These are phyloP conservation scores for Populus alba DNA, from an alignment of 345 rosid genomes.

Conservation along the genomic window DNA sequence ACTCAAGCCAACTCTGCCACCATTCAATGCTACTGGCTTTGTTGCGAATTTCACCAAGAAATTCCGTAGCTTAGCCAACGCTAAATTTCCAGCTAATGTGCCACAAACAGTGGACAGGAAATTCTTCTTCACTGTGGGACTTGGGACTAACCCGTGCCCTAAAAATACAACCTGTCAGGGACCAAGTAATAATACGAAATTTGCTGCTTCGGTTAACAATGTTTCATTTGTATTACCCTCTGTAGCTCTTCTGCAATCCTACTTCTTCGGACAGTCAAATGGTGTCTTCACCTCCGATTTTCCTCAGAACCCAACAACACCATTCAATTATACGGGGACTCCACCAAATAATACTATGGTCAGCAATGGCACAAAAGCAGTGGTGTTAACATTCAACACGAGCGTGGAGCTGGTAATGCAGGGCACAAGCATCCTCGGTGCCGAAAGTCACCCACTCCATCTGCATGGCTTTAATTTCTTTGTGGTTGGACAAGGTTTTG, in stretches of 20 bases:
- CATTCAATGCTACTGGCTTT: slow-evolving; percentile 16
- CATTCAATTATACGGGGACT: slow-evolving; percentile 23
- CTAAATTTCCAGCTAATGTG: slow-evolving; percentile 24
- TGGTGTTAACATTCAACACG: slow-evolving; percentile 21
- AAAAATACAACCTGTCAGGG: slow-evolving; percentile 30
- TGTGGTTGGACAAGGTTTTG: slow-evolving; percentile 29
- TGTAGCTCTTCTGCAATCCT: slow-evolving; percentile 21
- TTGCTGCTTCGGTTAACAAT: slow-evolving; percentile 26
- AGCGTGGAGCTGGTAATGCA: slow-evolving; percentile 29
- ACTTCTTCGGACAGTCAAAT: slow-evolving; percentile 19
- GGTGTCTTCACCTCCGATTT: slow-evolving; percentile 24
- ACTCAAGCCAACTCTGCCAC: slow-evolving; percentile 18
- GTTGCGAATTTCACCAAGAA: slow-evolving; percentile 20
- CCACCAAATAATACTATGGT: slow-evolving; percentile 27
- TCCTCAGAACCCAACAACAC: slow-evolving; percentile 22
- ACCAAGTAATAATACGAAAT: slow-evolving; percentile 24
- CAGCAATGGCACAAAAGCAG: slow-evolving; percentile 10
- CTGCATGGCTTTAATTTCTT: slow-evolving; percentile 28
- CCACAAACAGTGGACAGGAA: slow-evolving; percentile 22
- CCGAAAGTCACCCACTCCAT: slow-evolving; percentile 29
- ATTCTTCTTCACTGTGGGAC: slow-evolving; percentile 25
- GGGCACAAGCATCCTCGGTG: slow-evolving; percentile 26
- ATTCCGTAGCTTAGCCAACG: slow-evolving; percentile 20
- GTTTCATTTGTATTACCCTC: slow-evolving; percentile 20
- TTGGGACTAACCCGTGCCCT: slow-evolving; percentile 22